These are phyloP conservation scores for Leucosporidium scottii DNA, from an alignment of 768 basidiomycete genomes.

Conservation along the genomic window DNA sequence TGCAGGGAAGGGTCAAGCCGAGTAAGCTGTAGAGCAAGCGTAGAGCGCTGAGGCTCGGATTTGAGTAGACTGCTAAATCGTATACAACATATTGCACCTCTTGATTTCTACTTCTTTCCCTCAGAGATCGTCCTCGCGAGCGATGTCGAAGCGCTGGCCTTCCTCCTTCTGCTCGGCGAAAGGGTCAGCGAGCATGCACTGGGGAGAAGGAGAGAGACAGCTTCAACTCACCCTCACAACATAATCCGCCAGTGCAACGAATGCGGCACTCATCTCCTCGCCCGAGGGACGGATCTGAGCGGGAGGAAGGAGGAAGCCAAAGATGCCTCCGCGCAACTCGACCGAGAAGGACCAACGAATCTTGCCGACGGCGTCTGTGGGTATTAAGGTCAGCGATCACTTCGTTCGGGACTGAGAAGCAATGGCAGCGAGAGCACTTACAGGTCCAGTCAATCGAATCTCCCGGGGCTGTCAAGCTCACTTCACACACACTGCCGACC, in stretches of 20 bases:
- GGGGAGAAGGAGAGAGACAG: background rate
- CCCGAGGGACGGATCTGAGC: conserved; percentile 69
- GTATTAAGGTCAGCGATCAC: conserved; percentile 52
- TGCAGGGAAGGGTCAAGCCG: background rate
- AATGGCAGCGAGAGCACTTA: background rate
- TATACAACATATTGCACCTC: too few relatives aligned
- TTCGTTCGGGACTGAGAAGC: conserved; percentile 46
- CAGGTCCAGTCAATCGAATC: conserved; percentile 21
- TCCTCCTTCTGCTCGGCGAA: background rate
- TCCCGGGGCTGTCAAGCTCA: conserved; percentile 36
- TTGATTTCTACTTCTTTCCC: too few relatives aligned
- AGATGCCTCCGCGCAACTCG: conserved; percentile 63
- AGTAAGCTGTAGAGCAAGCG: background rate
- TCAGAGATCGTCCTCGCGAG: too few relatives aligned
- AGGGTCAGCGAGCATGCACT: background rate
- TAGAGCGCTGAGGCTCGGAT: too few relatives aligned
- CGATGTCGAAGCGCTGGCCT: background rate
- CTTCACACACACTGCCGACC: conserved; percentile 42
- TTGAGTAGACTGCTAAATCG: too few relatives aligned
- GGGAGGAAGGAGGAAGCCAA: conserved; percentile 44
- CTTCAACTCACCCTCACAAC: conserved; percentile 41
- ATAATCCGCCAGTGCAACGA: conserved; percentile 63
- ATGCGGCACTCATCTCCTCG: conserved; percentile 62
- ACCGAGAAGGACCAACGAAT: conserved; percentile 54
- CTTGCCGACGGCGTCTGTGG: conserved; percentile 50